These are phyloP conservation scores for Curvularia eragrostidis DNA, from an alignment of 2,329 filamentous ascomycete species.

Conservation along the genomic window DNA sequence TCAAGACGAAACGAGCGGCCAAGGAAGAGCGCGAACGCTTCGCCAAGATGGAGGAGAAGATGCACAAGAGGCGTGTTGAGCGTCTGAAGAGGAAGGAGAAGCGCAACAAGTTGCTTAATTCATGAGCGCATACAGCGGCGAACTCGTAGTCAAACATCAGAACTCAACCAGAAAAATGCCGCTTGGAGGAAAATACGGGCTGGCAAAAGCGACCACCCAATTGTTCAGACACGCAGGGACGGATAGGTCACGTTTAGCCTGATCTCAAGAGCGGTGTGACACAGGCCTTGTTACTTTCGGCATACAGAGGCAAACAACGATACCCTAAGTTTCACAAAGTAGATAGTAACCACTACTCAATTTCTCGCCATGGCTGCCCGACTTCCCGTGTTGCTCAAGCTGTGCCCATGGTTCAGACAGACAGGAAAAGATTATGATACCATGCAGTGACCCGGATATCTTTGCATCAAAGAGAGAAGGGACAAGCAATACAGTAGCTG, in stretches of 20 bases:
- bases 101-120: constrained; percentile 79
- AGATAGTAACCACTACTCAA: constrained; percentile 8
- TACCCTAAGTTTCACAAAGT: constrained; percentile 11
- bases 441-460: background rate
- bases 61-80: constrained; percentile 96
- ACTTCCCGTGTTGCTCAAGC: background rate
- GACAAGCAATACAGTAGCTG: background rate
- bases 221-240: background rate
- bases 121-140: constrained; percentile 38
- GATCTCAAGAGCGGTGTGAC: background rate
- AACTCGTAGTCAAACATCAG: background rate
- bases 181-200: constrained; percentile 3
- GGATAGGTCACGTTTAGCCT: background rate
- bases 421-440: background rate
- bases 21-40: constrained; percentile 95
- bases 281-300: background rate
- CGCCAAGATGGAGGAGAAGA: constrained; percentile 93
- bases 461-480: background rate
- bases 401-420: background rate
- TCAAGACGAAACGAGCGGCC: constrained; percentile 83
- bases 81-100: constrained; percentile 94
- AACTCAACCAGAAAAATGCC: constrained; percentile 4
- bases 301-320: constrained; percentile 11
- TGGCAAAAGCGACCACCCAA: background rate
- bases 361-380: background rate